Evolutionary conservation across 2,329 filamentous ascomycete genomes (phyloP), one percentile per base, ranked within the genome.

Genomic region (Cercospora brassicicola): DNA sequence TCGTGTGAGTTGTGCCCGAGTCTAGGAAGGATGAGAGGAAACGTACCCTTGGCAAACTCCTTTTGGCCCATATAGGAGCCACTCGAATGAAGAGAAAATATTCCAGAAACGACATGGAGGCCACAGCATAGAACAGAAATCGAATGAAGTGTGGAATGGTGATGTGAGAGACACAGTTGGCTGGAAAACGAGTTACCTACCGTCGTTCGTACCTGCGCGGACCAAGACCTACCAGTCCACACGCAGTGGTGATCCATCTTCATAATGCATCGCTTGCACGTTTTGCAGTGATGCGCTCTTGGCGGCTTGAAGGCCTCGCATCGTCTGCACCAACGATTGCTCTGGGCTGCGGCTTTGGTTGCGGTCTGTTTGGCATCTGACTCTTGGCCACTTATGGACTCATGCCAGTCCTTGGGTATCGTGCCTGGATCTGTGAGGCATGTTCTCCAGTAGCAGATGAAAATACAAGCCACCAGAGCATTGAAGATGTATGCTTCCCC

Each of bases 71-170:
- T 65, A 95, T 80, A 13, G 84, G 78, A 23, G 81, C 77, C 69
- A 87, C 82, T 65, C 91, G 88, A 13, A 81, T 80, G 78, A 81
- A 87, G n/a, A 93, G 81, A 55, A 91, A 84, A 72, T 82, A 83
- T 63, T 84, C 82, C 5, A 94, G 84, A 64, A 89, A 89, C 2
- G 76, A 67, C 72, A 92, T 88, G 1, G 90, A 83, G 13, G 85
- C 68, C 74, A 90, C 90, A 28, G 90, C 84, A 77, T 88, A 94
- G 70, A 88, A 77, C 53, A 95, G 83, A 81, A 95, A 94, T 73
- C 92, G 91, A 57, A 93, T 71, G 79, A 95, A 95, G 81, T 94
- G 90, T 7, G 92, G 92, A 74, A 93, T 91, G 0, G 91, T 94
- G 68, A 89, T 89, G 78, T 93, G 87, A 11, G 91, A 93, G 63